Conservation (phyloP, 768 basidiomycete genomes). For the Cubamyces lactineus region DNA sequence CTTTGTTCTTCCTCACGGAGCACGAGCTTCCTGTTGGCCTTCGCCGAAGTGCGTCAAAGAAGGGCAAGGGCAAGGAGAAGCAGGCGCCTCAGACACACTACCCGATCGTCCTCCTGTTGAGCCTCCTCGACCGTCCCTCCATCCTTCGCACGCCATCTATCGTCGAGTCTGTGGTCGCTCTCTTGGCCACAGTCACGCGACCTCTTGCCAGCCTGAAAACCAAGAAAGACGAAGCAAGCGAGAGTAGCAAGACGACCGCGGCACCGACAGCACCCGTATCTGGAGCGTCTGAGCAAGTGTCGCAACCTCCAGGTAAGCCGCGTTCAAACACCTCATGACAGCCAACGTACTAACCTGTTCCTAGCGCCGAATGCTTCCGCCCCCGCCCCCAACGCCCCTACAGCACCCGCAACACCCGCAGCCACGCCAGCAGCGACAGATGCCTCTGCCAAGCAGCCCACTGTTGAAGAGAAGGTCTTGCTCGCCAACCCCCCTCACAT, state of each 20-base stretch:
- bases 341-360: not conserved
- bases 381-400: not conserved
- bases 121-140: slow-evolving; percentile 84
- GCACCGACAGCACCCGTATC: slow-evolving; percentile 23
- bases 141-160: slow-evolving; percentile 87
- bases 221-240: slow-evolving; percentile 50
- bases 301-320: slow-evolving; percentile 1
- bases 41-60: slow-evolving; percentile 68
- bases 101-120: slow-evolving; percentile 87
- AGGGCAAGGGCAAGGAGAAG: slow-evolving; percentile 96
- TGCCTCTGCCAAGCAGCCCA: slow-evolving; percentile 32
- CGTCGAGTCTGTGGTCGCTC: slow-evolving; percentile 88
- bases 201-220: slow-evolving; percentile 58
- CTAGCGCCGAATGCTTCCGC: slow-evolving; percentile 25
- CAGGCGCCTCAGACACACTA: slow-evolving; percentile 80
- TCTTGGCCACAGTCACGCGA: slow-evolving; percentile 87
- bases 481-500: slow-evolving; percentile 81
- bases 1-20: slow-evolving; percentile 94
- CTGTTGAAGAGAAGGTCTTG: slow-evolving; percentile 48
- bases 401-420: not conserved
- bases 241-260: slow-evolving; percentile 23
- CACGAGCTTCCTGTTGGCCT: slow-evolving; percentile 88
- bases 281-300: slow-evolving; percentile 26
- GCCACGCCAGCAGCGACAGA: slow-evolving; percentile 19
- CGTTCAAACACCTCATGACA: too few species aligned